Base-by-base conservation (phyloP, 441 rosid species). In the Populus hybrid region DNA sequence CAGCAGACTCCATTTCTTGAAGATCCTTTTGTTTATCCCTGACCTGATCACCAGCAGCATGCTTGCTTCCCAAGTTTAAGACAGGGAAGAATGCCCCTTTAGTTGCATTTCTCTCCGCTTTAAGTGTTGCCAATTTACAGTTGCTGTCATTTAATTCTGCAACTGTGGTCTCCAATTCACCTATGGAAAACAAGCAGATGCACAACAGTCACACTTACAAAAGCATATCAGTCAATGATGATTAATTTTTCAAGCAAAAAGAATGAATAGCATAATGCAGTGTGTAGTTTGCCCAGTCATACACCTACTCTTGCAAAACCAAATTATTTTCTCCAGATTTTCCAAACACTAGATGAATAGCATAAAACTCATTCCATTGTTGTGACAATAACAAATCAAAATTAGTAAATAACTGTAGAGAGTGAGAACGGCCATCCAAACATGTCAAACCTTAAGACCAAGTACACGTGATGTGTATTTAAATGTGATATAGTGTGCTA, bases 81-180 rank as follows among this genome's bases (percentile, higher is more conserved):
- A 92, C 89, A 64, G 99, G 99, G 74, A 92, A 89, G 83, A 89
- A 85, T 26, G 91, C 84, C 84, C 97, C 98, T 82, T 89, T 88
- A 28, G 91, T 88, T 64, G 93, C 92, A 90, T 94, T 99, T 82
- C 88, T 89, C 81, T 93, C 98, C n/a, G 93, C 89, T 86, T 88
- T 93, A 74, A 93, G 91, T 76, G 87, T 83, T 72, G 87, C 91
- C 85, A 97, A 80, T 74, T 93, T 86, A 76, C 85, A 83, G 71
- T 94, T 90, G 77, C 90, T 88, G 74, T 89, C 93, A 76, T 89
- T 89, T 84, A 97, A 84, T 83, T 92, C 94, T 61, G 79, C 84
- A 75, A 89, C 76, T 36, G 87, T 88, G 85, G 79, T 82, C 86
- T 90, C 94, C 79, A 97, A 77, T 71, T 94, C 99, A 85, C 89